These are phyloP conservation scores for Ophiosphaerella narmari DNA, from an alignment of 2,329 filamentous ascomycete species.

Conservation along the genomic window DNA sequence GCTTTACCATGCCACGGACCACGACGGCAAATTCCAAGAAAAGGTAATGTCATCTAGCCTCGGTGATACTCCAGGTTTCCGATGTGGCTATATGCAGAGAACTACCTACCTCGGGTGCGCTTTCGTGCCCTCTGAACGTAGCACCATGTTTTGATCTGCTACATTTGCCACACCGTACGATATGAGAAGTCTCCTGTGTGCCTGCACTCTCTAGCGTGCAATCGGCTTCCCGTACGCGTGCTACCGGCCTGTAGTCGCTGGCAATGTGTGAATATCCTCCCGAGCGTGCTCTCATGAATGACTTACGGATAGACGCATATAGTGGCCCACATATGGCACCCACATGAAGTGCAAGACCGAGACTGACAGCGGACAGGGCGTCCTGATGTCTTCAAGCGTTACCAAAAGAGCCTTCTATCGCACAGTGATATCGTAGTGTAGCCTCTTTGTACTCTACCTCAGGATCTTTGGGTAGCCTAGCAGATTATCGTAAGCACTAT, in stretches of 20 bases:
- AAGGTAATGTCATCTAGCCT: conserved; percentile 5
- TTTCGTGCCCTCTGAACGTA: conserved; percentile 5
- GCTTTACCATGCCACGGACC: conserved; percentile 11
- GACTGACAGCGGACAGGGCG: conserved; percentile 17
- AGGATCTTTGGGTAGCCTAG: conserved; percentile 1
- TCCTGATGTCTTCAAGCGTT: conserved; percentile 7
- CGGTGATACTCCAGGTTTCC: conserved; percentile 8
- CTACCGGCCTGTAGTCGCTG: conserved; percentile 9
- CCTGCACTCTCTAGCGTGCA: conserved; percentile 2
- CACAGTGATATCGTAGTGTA: not conserved
- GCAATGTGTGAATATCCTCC: not conserved
- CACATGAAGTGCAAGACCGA: conserved; percentile 7
- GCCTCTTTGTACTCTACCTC: conserved; percentile 2
- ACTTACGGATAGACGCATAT: conserved; percentile 4
- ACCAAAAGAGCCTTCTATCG: not conserved
- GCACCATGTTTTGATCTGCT: conserved; percentile 16
- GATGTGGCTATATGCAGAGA: conserved; percentile 12
- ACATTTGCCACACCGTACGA: conserved; percentile 10
- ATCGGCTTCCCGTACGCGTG: conserved; percentile 12
- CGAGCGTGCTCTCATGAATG: not conserved
- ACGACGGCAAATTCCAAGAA: conserved; percentile 6
- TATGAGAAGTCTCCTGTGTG: not conserved
- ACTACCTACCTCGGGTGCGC: conserved; percentile 1
- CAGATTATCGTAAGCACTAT: conserved; percentile 1
- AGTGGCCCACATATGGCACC: conserved; percentile 2